Evolutionary conservation across 805 yeast species (phyloP).

Genomic region (Wickerhamomyces chambardii): DNA sequence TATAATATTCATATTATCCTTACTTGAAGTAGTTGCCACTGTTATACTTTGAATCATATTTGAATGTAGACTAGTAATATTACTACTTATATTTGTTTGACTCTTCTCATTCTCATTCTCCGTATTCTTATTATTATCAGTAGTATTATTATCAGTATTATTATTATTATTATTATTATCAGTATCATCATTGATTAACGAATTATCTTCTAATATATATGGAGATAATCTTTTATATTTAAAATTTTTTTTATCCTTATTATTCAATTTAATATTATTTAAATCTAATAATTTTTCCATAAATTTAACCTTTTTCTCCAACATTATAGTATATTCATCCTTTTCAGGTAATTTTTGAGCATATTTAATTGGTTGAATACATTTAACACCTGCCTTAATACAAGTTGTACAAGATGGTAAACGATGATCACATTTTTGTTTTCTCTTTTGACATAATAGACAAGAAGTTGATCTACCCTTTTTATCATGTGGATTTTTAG

Average conservation of each 20-base stretch:
- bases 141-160: background rate
- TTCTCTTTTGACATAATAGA: constrained; percentile 44
- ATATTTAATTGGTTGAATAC: constrained; percentile 58
- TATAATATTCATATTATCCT: constrained; percentile 4
- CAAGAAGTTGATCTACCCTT: constrained; percentile 52
- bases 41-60: constrained; percentile 1
- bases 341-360: constrained; percentile 33
- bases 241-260: constrained; percentile 20
- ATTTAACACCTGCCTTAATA: constrained; percentile 49
- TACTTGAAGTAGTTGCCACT: constrained; percentile 3
- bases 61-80: background rate
- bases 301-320: constrained; percentile 45
- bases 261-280: constrained; percentile 12
- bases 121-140: background rate
- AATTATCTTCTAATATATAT: constrained; percentile 17
- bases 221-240: constrained; percentile 30
- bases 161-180: constrained; percentile 1
- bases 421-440: constrained; percentile 59
- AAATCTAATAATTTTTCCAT: constrained; percentile 38
- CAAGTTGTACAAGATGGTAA: constrained; percentile 60
- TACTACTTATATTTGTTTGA: background rate
- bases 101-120: background rate
- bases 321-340: constrained; percentile 46
- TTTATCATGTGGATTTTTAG: constrained; percentile 24
- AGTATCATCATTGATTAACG: constrained; percentile 1